Base-by-base conservation (phyloP, 2,329 filamentous ascomycete genomes). In the Colletotrichum sansevieriae region DNA sequence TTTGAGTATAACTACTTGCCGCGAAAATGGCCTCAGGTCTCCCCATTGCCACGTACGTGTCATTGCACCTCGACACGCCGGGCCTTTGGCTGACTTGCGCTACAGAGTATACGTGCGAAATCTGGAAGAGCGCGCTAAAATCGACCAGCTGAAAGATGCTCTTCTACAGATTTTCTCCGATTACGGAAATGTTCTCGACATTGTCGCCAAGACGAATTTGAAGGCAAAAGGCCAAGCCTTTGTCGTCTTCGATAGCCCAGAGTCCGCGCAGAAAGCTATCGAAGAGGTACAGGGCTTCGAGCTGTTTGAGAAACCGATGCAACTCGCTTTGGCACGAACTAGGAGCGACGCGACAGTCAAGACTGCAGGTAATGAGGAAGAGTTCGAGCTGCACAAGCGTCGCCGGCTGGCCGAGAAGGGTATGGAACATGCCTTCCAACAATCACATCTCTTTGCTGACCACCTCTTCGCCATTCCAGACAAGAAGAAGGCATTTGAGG, bases 181-280 rank as follows among this genome's bases (percentile, higher is more conserved):
- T 79, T 98, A 96, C 80, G 96, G 96, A 71, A 90, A 85, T 65
- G 89, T 97, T 70, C 82, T 97, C 74, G 94, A 97, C 71, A 88
- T 97, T 59, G 88, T 97, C 68, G 93, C 93, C 51, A 97, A 97
- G 83, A 93, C 89, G 72, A 98, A 97, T 79, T 81, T 98, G 35
- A 95, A 93, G 78, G 93, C 94, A 49, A 98, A 97, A 78, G 96
- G 96, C 12, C 96, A 99, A 81, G 96, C 96, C 0, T 99, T 99
- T 77, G 83, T 99, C 57, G 94, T 98, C 52, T 98, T 94, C 78
- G 94, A 97, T 74, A 87, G 85, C 70, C 83, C 91, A n/a, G 92
- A 94, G 63, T 88, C 90, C n/a, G 95, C 95, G 3, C 84, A 87
- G 60, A 87, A 89, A 71, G 95, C 96, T 18, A 92, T 98, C 71